Percentiles rank a stretch among this genome's conserved stretches.
Evolutionary conservation across 352 stramenopile genomes (phyloP).

Genomic region (Globisporangium mamillatum): DNA sequence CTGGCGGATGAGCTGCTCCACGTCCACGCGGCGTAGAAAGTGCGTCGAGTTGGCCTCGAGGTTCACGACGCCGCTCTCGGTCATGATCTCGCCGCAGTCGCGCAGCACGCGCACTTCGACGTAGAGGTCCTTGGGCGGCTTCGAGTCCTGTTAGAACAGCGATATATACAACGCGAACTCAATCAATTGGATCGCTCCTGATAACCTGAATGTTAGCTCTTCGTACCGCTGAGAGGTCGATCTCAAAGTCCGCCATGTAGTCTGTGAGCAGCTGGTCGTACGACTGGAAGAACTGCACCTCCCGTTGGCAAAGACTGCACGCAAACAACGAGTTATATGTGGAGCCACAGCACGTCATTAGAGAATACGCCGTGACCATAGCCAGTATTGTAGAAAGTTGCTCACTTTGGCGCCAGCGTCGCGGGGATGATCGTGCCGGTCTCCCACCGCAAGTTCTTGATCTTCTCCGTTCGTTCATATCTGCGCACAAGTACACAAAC

Average conservation of each 20-base stretch:
- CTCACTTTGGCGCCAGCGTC: conserved; percentile 66
- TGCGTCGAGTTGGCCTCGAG: conserved; percentile 86
- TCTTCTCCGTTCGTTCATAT: conserved; percentile 79
- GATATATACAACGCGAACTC: no score
- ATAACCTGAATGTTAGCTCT: neutral
- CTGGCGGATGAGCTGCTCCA: conserved; percentile 83
- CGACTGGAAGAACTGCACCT: conserved; percentile 89
- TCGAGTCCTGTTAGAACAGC: conserved; percentile 48
- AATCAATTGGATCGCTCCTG: neutral
- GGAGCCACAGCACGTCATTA: neutral
- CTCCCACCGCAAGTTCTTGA: conserved; percentile 90
- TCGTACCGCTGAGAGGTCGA: conserved; percentile 79
- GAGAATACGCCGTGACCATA: neutral
- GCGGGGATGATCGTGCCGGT: conserved; percentile 85
- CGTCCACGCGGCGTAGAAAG: conserved; percentile 84
- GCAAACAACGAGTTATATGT: neutral
- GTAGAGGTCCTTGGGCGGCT: conserved; percentile 90
- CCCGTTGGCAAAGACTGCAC: conserved; percentile 68
- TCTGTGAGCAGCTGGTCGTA: conserved; percentile 91
- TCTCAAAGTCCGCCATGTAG: conserved; percentile 88
- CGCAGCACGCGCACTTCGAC: conserved; percentile 87
- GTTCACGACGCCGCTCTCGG: conserved; percentile 86
- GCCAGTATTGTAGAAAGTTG: neutral
- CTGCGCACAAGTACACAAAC: conserved; percentile 15
- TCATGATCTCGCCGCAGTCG: conserved; percentile 90